phyloP scores from a whole-genome alignment of 164 flowering plant genomes.

The Houttuynia cordata region DNA sequence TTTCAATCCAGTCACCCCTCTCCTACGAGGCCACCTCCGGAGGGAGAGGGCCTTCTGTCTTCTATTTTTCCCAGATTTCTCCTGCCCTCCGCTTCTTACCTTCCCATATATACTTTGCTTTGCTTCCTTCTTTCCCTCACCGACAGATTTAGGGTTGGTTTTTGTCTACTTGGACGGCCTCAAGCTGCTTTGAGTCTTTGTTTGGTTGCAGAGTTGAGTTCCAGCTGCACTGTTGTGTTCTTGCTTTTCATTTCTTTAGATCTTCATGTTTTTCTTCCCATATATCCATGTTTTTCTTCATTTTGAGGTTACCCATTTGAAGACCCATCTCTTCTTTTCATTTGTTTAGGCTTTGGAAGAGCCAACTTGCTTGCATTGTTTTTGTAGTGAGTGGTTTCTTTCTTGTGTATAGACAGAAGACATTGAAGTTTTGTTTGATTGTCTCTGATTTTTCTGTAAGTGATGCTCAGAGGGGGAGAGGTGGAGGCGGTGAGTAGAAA shows the following conservation, averaged over 20 bases:
- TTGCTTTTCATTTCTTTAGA: not conserved
- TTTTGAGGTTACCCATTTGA: not conserved
- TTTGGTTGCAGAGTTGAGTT: not conserved
- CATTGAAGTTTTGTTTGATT: too few species aligned
- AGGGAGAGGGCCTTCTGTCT: not conserved
- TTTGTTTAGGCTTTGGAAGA: not conserved
- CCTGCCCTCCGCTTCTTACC: not conserved
- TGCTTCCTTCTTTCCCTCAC: not conserved
- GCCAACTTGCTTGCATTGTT: too few species aligned
- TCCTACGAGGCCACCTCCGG: conserved; percentile 6
- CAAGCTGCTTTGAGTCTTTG: too few species aligned
- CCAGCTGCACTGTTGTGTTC: not conserved
- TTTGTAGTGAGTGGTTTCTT: too few species aligned
- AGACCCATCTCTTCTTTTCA: not conserved
- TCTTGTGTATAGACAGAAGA: too few species aligned
- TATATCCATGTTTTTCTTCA: not conserved
- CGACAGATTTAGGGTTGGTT: not conserved
- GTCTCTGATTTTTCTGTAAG: too few species aligned
- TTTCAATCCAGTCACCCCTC: conserved; percentile 10
- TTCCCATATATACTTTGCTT: not conserved
- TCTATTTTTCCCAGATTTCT: not conserved
- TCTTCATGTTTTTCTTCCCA: not conserved
- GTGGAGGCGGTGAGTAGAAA: not conserved
- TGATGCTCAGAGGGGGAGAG: not conserved
- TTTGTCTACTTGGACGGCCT: not conserved